A percentile compares a stretch with the other conserved stretches of the same genome.
phyloP scores from a whole-genome alignment of 176 grass and related monocot species.

The Metroxylon sagu region DNA sequence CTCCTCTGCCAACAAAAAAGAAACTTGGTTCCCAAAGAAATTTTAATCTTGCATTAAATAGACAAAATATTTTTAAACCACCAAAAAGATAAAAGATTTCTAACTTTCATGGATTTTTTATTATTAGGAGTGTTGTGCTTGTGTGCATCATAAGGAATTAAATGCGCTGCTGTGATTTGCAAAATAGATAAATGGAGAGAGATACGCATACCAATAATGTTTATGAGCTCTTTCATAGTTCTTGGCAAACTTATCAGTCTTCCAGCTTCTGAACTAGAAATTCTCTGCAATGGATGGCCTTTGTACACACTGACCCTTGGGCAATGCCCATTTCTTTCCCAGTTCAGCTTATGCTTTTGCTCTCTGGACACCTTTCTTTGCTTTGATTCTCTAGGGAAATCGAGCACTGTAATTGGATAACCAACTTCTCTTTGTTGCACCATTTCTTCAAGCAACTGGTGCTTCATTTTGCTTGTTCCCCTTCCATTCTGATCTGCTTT shows the following conservation, averaged over 20 bases:
- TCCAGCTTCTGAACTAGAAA: constrained; percentile 39
- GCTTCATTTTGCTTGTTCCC: constrained; percentile 14
- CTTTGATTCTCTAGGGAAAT: constrained; percentile 4
- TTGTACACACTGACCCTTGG: constrained; percentile 68
- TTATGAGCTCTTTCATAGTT: constrained; percentile 65
- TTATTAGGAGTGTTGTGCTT: too few species aligned
- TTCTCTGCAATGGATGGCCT: constrained; percentile 64
- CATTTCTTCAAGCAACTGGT: constrained; percentile 33
- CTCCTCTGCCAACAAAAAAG: constrained; percentile 36
- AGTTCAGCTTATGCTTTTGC: constrained; percentile 2
- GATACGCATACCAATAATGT: constrained; percentile 32
- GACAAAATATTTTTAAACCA: too few species aligned
- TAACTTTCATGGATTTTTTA: too few species aligned
- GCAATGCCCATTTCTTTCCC: constrained; percentile 9
- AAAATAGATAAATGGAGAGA: too few species aligned
- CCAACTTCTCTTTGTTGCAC: constrained; percentile 38
- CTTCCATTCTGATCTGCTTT: constrained; percentile 21
- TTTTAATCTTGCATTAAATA: too few species aligned
- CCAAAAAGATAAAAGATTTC: too few species aligned
- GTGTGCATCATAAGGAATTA: too few species aligned
- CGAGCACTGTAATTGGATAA: constrained; percentile 40
- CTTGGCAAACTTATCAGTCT: constrained; percentile 62
- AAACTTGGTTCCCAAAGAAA: too few species aligned
- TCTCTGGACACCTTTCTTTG: constrained; percentile 8
- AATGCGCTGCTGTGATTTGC: too few species aligned